Conservation (phyloP, 805 yeast genomes). For the Candida saitoana region DNA sequence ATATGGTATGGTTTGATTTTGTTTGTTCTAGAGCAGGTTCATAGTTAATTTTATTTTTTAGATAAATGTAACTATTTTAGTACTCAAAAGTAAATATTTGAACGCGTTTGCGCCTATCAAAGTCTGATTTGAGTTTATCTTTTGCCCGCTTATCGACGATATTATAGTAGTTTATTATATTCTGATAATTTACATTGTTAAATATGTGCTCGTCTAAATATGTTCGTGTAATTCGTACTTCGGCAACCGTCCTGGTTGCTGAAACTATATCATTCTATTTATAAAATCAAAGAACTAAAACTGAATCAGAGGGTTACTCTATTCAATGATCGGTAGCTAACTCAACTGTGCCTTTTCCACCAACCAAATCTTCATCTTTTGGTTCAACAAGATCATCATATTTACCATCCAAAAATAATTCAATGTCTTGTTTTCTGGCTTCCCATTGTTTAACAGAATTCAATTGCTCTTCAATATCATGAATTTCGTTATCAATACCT, state of each 20-base stretch:
- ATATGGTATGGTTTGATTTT: too few relatives aligned
- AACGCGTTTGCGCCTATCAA: too few relatives aligned
- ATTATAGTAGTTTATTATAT: too few relatives aligned
- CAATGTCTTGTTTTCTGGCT: conserved; percentile 55
- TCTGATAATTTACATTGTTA: too few relatives aligned
- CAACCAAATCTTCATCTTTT: conserved; percentile 2
- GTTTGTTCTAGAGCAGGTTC: background rate
- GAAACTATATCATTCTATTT: background rate
- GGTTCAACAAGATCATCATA: conserved; percentile 16
- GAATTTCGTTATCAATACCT: conserved; percentile 72
- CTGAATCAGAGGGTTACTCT: too few relatives aligned
- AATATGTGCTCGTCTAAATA: too few relatives aligned
- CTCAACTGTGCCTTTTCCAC: conserved; percentile 1
- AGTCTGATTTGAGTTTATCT: too few relatives aligned
- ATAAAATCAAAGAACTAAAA: background rate
- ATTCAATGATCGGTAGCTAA: background rate
- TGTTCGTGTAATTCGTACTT: background rate
- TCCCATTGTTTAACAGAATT: conserved; percentile 57
- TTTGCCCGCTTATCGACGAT: too few relatives aligned
- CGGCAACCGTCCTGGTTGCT: too few relatives aligned
- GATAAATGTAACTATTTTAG: too few relatives aligned
- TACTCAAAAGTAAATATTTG: too few relatives aligned
- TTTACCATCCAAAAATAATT: conserved; percentile 45
- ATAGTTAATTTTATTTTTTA: too few relatives aligned
- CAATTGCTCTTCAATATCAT: conserved; percentile 57